A percentile compares a stretch with the other conserved stretches of the same genome.
These are phyloP conservation scores for Gypsophila paniculata DNA, from an alignment of 179 eudicot genomes.

Conservation along the genomic window DNA sequence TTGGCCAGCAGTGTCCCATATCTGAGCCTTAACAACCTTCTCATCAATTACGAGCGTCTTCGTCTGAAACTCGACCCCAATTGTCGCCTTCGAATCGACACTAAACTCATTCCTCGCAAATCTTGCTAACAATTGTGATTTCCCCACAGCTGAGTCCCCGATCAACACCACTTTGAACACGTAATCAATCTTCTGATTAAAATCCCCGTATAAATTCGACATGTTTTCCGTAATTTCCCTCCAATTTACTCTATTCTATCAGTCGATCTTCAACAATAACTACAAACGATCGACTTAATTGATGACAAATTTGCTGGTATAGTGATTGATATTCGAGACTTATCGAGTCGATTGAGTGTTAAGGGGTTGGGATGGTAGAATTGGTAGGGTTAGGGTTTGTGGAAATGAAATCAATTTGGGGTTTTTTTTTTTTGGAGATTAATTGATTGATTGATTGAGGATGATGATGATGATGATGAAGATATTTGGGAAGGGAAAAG, in stretches of 20 bases:
- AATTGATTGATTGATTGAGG: too few species aligned
- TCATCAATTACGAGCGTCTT: slow-evolving; percentile 56
- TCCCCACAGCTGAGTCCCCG: slow-evolving; percentile 75
- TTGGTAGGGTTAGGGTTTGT: slow-evolving; percentile 27
- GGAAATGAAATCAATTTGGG: neutral
- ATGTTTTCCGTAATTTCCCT: slow-evolving; percentile 15
- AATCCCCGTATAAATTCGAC: slow-evolving; percentile 55
- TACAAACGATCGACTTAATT: too few species aligned
- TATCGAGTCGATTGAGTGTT: neutral
- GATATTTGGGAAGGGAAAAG: neutral
- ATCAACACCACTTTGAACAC: slow-evolving; percentile 70
- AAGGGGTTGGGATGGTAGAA: neutral
- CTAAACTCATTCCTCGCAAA: slow-evolving; percentile 68
- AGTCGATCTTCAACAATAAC: neutral
- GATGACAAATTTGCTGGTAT: neutral
- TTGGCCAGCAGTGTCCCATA: slow-evolving; percentile 84
- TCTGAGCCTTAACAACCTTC: slow-evolving; percentile 69
- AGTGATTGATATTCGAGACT: neutral
- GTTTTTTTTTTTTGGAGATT: too few species aligned
- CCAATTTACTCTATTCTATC: too few species aligned
- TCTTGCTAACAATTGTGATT: slow-evolving; percentile 64
- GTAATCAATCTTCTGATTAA: slow-evolving; percentile 61
- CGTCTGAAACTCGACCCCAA: slow-evolving; percentile 76
- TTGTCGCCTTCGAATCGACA: slow-evolving; percentile 62
- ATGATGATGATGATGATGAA: neutral